phyloP scores from a whole-genome alignment of 768 basidiomycete species.

The Coprinopsis marcescibilis region DNA sequence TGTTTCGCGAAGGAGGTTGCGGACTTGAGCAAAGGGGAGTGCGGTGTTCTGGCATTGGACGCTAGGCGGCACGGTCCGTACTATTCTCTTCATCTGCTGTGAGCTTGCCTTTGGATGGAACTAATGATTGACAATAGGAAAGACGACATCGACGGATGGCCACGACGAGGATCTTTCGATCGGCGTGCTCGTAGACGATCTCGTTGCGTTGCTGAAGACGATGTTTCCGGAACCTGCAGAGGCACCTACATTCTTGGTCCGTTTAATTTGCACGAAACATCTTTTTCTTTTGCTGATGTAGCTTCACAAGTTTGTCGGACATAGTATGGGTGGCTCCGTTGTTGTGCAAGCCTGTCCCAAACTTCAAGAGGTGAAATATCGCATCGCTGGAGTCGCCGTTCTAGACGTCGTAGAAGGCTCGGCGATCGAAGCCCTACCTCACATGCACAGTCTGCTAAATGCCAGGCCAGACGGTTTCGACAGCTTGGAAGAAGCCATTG shows the following conservation, averaged over 20 bases:
- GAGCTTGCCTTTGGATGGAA: background rate
- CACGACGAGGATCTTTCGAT: constrained; percentile 62
- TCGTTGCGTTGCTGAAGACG: constrained; percentile 60
- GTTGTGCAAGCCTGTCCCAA: constrained; percentile 63
- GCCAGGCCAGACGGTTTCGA: constrained; percentile 83
- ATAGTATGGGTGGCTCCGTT: constrained; percentile 96
- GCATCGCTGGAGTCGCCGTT: constrained; percentile 71
- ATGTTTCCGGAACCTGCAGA: constrained; percentile 59
- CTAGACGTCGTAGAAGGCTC: constrained; percentile 92
- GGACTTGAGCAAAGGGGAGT: constrained; percentile 55
- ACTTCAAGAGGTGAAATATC: constrained; percentile 64
- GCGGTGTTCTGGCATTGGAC: constrained; percentile 80
- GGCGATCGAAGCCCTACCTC: constrained; percentile 86
- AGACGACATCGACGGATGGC: constrained; percentile 44
- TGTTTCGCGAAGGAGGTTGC: constrained; percentile 79
- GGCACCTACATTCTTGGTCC: constrained; percentile 73
- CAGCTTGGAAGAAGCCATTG: constrained; percentile 77
- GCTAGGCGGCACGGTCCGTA: constrained; percentile 79
- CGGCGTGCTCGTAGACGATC: constrained; percentile 64
- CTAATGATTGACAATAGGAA: constrained; percentile 41
- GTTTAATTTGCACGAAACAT: constrained; percentile 16
- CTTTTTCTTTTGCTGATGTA: background rate
- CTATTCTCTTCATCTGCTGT: background rate
- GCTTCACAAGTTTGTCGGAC: constrained; percentile 68
- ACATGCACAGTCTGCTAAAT: constrained; percentile 86